Evolutionary conservation across 2,329 filamentous ascomycete genomes (phyloP).

Genomic region (Penicillium sp.): DNA sequence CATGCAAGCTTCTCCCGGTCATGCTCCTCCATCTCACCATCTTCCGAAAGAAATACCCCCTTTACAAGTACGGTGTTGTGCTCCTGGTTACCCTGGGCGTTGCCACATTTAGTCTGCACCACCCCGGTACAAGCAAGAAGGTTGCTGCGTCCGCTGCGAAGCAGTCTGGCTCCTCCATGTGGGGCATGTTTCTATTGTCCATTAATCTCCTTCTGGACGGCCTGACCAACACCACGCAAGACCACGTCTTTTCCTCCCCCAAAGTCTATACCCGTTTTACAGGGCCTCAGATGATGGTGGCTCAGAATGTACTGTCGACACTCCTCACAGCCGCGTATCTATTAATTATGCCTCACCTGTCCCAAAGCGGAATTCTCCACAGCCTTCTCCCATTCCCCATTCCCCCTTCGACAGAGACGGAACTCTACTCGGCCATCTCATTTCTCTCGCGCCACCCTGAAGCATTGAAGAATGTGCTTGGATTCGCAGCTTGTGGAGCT

Average conservation of each 20-base stretch:
- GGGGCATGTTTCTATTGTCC: constrained; percentile 70
- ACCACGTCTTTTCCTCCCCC: constrained; percentile 72
- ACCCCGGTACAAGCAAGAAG: constrained; percentile 56
- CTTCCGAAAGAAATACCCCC: constrained; percentile 80
- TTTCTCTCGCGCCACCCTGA: constrained; percentile 76
- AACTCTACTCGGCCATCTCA: constrained; percentile 69
- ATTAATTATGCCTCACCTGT: constrained; percentile 71
- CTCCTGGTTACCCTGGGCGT: constrained; percentile 86
- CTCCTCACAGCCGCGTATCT: constrained; percentile 71
- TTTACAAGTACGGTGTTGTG: constrained; percentile 96
- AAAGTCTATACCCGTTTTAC: constrained; percentile 67
- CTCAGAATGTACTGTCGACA: constrained; percentile 84
- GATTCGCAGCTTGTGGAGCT: constrained; percentile 83
- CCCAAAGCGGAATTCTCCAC: constrained; percentile 57
- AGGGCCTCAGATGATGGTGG: constrained; percentile 99
- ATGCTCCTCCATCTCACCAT: constrained; percentile 94
- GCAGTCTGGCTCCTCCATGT: constrained; percentile 60
- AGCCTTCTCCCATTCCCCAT: constrained; percentile 62
- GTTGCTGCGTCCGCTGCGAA: constrained; percentile 43
- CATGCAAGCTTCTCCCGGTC: constrained; percentile 96
- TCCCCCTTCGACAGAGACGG: constrained; percentile 56
- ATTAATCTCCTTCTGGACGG: constrained; percentile 95
- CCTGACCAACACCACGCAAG: constrained; percentile 92
- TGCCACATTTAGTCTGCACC: constrained; percentile 87
- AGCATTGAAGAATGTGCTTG: constrained; percentile 81